phyloP scores from a whole-genome alignment of 2,329 filamentous ascomycete genomes.

The Fusarium lyarnte region DNA sequence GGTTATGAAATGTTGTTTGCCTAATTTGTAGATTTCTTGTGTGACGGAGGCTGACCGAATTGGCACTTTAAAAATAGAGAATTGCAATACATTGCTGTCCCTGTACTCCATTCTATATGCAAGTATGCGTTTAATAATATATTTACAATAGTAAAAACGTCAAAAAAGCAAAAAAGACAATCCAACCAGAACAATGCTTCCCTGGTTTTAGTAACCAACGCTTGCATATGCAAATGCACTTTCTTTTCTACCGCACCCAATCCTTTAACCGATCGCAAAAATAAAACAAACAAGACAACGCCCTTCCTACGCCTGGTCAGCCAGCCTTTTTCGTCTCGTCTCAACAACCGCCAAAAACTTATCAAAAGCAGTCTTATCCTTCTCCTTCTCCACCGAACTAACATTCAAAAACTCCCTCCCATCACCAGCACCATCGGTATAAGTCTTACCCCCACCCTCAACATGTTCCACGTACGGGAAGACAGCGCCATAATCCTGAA shows the following conservation, averaged over 20 bases:
- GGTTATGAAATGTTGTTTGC: background rate
- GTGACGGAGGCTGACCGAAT: background rate
- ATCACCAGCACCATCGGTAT: background rate
- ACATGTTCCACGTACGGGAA: background rate
- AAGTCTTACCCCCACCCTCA: background rate
- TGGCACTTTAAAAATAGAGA: background rate
- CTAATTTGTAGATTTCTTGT: background rate
- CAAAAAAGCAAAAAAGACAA: background rate
- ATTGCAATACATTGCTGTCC: too few relatives aligned
- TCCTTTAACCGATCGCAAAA: background rate
- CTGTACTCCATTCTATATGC: background rate
- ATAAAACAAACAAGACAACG: too few relatives aligned
- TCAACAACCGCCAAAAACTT: background rate
- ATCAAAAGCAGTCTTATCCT: background rate
- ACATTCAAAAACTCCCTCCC: background rate
- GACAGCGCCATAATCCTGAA: background rate
- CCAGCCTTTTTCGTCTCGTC: background rate
- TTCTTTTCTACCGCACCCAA: too few relatives aligned
- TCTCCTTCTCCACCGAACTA: background rate
- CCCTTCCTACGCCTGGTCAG: background rate
- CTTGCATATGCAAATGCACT: background rate
- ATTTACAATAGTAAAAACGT: accelerated
- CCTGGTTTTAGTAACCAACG: too few relatives aligned
- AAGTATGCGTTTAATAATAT: too few relatives aligned
- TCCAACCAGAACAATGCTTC: background rate